A percentile compares a stretch with the other conserved stretches of the same genome.
phyloP scores from a whole-genome alignment of 1,139 yeast genomes.

The Kurtzmaniella quercitrusa region DNA sequence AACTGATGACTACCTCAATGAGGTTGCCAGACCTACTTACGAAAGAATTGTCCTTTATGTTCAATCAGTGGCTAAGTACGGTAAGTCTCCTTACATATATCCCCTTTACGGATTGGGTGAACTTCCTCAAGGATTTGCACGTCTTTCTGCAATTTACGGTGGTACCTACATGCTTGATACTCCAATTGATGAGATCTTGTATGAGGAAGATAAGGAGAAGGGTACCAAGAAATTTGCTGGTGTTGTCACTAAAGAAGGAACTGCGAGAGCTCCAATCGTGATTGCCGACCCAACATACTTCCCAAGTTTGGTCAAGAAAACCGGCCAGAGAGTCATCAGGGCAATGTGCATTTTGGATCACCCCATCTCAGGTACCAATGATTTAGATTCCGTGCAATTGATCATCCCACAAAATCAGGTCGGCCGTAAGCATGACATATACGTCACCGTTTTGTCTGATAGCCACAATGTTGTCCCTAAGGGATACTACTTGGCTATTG shows the following conservation, averaged over 20 bases:
- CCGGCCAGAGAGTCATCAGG: constrained; percentile 86
- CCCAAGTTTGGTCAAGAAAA: constrained; percentile 82
- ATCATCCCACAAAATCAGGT: constrained; percentile 97
- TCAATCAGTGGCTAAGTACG: constrained; percentile 89
- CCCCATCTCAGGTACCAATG: constrained; percentile 78
- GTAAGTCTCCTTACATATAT: constrained; percentile 93
- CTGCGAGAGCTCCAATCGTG: constrained; percentile 87
- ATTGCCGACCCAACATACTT: constrained; percentile 98
- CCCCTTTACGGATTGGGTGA: constrained; percentile 98
- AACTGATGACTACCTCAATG: constrained; percentile 81
- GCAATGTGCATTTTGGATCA: constrained; percentile 93
- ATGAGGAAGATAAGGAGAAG: constrained; percentile 44
- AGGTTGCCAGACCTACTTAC: constrained; percentile 90
- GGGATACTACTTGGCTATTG: constrained; percentile 89
- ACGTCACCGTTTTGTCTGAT: constrained; percentile 85
- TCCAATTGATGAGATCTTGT: constrained; percentile 85
- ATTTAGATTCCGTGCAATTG: constrained; percentile 87
- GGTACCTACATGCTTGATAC: constrained; percentile 98
- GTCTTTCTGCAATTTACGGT: constrained; percentile 95
- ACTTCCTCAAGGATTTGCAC: constrained; percentile 96
- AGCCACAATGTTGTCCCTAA: constrained; percentile 89
- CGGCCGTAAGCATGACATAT: constrained; percentile 88
- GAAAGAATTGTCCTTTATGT: constrained; percentile 84
- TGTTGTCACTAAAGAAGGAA: constrained; percentile 86
- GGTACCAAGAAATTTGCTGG: constrained; percentile 59